A percentile compares a stretch with the other conserved stretches of the same genome.
These are phyloP conservation scores for Nicotiana knightiana DNA, from an alignment of 257 asterid genomes.

Conservation along the genomic window DNA sequence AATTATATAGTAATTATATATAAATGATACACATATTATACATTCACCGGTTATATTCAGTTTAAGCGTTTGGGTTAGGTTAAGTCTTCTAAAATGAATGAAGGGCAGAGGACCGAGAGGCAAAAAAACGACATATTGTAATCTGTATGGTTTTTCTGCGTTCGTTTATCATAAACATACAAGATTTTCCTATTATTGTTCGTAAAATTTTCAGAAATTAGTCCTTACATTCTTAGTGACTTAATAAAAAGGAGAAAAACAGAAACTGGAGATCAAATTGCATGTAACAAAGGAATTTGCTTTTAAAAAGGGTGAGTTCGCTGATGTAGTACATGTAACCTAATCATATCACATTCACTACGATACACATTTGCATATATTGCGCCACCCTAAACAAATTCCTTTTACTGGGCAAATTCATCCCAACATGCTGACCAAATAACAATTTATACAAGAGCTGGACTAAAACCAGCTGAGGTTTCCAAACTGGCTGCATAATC, in stretches of 20 bases:
- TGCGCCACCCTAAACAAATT: neutral
- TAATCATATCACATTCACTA: slow-evolving; percentile 14
- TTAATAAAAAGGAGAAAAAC: neutral
- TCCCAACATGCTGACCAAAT: neutral
- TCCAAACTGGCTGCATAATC: slow-evolving; percentile 64
- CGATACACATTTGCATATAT: slow-evolving; percentile 19
- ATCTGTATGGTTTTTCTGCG: no score
- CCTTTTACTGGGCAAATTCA: slow-evolving; percentile 10
- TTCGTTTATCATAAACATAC: no score
- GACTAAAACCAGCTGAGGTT: slow-evolving; percentile 34
- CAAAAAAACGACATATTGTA: no score
- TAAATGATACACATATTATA: no score
- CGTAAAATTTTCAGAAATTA: neutral
- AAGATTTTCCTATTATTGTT: no score
- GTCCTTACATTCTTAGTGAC: neutral
- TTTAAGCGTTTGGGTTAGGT: no score
- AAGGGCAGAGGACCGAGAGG: no score
- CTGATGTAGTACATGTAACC: slow-evolving; percentile 9
- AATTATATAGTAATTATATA: no score
- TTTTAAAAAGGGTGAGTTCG: slow-evolving; percentile 9
- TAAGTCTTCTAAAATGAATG: no score
- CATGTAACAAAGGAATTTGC: neutral
- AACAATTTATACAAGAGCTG: slow-evolving; percentile 47
- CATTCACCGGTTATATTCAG: no score
- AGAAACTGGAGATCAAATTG: neutral